These are phyloP conservation scores for Suhomyces terraborum DNA, from an alignment of 1,139 yeast species.

Conservation along the genomic window DNA sequence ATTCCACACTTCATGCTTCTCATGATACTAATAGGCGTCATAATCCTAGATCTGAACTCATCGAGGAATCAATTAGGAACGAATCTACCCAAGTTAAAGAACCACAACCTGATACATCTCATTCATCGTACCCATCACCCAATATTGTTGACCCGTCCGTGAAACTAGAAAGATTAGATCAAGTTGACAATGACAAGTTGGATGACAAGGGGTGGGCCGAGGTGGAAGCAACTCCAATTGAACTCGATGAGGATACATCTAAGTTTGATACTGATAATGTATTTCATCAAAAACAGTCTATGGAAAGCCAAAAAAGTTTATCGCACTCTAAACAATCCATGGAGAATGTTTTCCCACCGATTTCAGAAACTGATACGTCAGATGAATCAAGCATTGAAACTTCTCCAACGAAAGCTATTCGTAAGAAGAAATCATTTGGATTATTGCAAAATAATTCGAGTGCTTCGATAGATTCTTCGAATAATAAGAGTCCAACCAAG, in stretches of 20 bases:
- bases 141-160: slow-evolving; percentile 7
- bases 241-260: not conserved
- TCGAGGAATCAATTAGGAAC: not conserved
- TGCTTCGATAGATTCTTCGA: slow-evolving; percentile 8
- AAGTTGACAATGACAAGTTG: slow-evolving; percentile 6
- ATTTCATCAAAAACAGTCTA: slow-evolving; percentile 4
- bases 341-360: slow-evolving; percentile 13
- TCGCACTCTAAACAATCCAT: slow-evolving; percentile 7
- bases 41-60: not conserved
- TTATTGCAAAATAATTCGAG: slow-evolving; percentile 18
- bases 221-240: not conserved
- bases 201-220: not conserved
- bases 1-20: slow-evolving; percentile 10
- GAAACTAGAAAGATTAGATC: slow-evolving; percentile 4
- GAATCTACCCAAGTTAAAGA: not conserved
- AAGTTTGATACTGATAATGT: slow-evolving; percentile 1
- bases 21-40: slow-evolving; percentile 16
- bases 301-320: slow-evolving; percentile 7
- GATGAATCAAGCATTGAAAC: slow-evolving; percentile 20
- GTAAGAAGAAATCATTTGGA: slow-evolving; percentile 31
- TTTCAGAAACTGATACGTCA: slow-evolving; percentile 14
- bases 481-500: slow-evolving; percentile 20
- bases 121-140: slow-evolving; percentile 16
- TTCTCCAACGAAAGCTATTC: slow-evolving; percentile 20
- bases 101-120: not conserved